Conservation (phyloP, 1,284 basidiomycete species). For the Fomitopsis betulina region DNA sequence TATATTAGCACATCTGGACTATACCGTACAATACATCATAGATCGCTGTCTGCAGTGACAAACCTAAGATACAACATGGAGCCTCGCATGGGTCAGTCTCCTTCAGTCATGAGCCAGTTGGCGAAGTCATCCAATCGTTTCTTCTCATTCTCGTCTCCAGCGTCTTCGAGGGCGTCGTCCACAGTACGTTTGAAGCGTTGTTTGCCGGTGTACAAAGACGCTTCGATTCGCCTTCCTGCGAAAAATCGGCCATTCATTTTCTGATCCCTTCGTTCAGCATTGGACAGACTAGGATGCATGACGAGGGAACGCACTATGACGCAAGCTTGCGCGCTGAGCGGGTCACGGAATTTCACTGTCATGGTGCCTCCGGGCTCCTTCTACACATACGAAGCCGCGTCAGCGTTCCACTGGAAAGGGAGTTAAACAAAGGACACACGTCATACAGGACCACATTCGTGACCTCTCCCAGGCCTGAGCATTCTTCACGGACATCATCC, state of each 20-base stretch:
- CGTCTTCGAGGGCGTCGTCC: slow-evolving; percentile 52
- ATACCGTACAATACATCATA: slow-evolving; percentile 2
- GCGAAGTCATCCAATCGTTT: slow-evolving; percentile 85
- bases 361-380: slow-evolving; percentile 93
- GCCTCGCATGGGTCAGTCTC: slow-evolving; percentile 42
- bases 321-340: slow-evolving; percentile 85
- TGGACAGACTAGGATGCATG: not conserved
- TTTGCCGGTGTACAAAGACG: slow-evolving; percentile 76
- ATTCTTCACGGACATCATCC: slow-evolving; percentile 95
- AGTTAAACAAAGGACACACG: slow-evolving; percentile 45
- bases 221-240: slow-evolving; percentile 79
- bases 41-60: not conserved
- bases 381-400: slow-evolving; percentile 36
- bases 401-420: not conserved
- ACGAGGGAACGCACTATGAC: slow-evolving; percentile 56
- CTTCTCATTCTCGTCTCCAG: slow-evolving; percentile 73
- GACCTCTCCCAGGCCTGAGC: slow-evolving; percentile 86
- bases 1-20: slow-evolving; percentile 11
- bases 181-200: slow-evolving; percentile 80
- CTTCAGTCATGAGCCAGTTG: slow-evolving; percentile 78
- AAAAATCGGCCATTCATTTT: slow-evolving; percentile 98
- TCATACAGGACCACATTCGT: slow-evolving; percentile 97
- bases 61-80: not conserved
- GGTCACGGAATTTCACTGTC: slow-evolving; percentile 93
- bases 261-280: slow-evolving; percentile 32